Evolutionary conservation across 2,329 filamentous ascomycete species (phyloP), one percentile per base, ranked within the genome.

Genomic region (Nannizzia gypsea): DNA sequence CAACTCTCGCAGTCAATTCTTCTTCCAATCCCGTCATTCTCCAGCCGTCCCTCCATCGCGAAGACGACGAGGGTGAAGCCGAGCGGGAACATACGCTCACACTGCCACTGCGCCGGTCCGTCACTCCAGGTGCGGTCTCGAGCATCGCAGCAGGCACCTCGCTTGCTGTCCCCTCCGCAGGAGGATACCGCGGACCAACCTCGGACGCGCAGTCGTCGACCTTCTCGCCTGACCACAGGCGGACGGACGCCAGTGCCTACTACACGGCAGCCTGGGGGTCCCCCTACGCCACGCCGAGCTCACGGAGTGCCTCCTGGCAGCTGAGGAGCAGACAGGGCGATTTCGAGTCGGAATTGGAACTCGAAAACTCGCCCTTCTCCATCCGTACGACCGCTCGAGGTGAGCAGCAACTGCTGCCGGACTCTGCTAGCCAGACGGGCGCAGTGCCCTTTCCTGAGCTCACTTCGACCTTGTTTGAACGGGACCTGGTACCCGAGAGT

Each of bases 231-330:
- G 71, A 73, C 40, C 73, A 74, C 64, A 71, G 68, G 54, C 70
- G 71, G 65, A 74, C 75, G 50, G 77, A 79, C 63, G 79, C 77
- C 61, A 78, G 75, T 64, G 71, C 78, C 54, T 83, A 81, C 69
- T 83, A 83, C 69, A 93, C 89, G 54, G 87, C 90, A 56, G 91
- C 87, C 71, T 96, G 91, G 90, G 91, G 91, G 60, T 96, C 90
- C 59, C 91, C 91, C 22, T 96, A 96, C 74, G 85, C 88, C 59
- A 81, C 86, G 42, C 77, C 80, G 11, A 86, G 75, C 65, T 72
- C 74, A 57, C 71, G 74, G 57, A 69, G 70, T 64, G 65, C 74
- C 24, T 74, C 74, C 61, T 69, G 71, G 64, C 70, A 71, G 58
- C 62, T 73, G 44, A 73, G 57, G 52, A 62, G 70, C 64, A 73